Evolutionary conservation across 202 grass and related monocot genomes (phyloP), one percentile per base, ranked within the genome.

Genomic region (Schoenoplectus tabernaemontani): DNA sequence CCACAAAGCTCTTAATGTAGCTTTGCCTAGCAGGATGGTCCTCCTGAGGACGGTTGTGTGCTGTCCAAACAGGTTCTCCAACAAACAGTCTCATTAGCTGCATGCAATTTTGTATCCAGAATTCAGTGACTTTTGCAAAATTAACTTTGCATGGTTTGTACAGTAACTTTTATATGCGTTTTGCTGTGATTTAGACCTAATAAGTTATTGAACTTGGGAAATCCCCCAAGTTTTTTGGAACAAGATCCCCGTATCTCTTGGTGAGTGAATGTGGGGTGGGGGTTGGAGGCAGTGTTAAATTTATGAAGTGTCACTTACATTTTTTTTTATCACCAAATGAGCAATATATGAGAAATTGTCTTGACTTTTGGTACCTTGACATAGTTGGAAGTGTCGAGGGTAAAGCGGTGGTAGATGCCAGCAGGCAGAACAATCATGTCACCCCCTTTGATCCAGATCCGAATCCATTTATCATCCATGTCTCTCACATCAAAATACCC

Each of bases 351-450:
- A 56, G 13, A 78, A 15, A 56, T 30, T 16, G 37, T 70, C 24
- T 70, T 26, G 66, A 34, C 15, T 7, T 47, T 79, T 57, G 20
- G 37, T 85, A 97, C 95, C 91, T 98, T 95, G 0, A 89, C 83
- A 67, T 90, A 89, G 70, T 98, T 94, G 38, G 85, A 37, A 53
- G 54, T 82, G 59, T 91, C 91, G 0, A 95, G 64, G 26, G 86
- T 95, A 83, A 98, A 98, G 5, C 95, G 89, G 70, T 98, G 95
- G 78, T 98, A 98, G 78, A 95, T 98, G 77, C 96, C 89, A 16
- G 89, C 87, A 12, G 91, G 91, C 26, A 95, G 78, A 76, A 98
- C 82, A 13, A 98, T 98, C 96, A 98, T 84, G 53, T 95, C 91
- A 15, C 95, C 96, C 30, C 85, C 89, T 79, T 89, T 92, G 54